Percentiles rank a stretch among this genome's conserved stretches.
These are phyloP conservation scores for Coemansia sp. DNA, from an alignment of 192 early-diverging fungal species.

Conservation along the genomic window DNA sequence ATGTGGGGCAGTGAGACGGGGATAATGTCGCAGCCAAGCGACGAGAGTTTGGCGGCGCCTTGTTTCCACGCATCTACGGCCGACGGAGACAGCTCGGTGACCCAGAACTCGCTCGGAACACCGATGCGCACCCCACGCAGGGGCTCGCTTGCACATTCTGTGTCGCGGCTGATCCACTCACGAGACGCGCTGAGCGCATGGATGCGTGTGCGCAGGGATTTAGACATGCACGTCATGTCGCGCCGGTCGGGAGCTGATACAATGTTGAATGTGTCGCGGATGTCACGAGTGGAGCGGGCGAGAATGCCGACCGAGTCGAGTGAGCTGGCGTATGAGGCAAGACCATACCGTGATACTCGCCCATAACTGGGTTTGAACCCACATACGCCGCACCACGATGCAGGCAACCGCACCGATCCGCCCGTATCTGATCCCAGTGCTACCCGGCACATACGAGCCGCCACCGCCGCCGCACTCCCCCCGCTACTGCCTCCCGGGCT, in stretches of 20 bases:
- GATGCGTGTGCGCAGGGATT: slow-evolving; percentile 38
- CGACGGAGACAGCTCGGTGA: slow-evolving; percentile 64
- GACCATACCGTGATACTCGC: slow-evolving; percentile 75
- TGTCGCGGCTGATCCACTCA: slow-evolving; percentile 4
- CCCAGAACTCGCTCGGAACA: slow-evolving; percentile 70
- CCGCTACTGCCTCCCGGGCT: slow-evolving; percentile 88
- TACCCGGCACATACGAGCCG: slow-evolving; percentile 72
- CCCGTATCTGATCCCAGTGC: slow-evolving; percentile 94
- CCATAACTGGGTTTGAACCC: slow-evolving; percentile 96
- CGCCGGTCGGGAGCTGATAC: slow-evolving; percentile 25
- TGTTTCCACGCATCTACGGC: slow-evolving; percentile 61
- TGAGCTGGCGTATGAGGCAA: slow-evolving; percentile 83
- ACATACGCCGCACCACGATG: slow-evolving; percentile 88
- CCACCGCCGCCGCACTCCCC: slow-evolving; percentile 89
- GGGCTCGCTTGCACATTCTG: slow-evolving; percentile 2
- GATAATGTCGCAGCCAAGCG: slow-evolving; percentile 66
- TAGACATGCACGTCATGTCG: slow-evolving; percentile 61
- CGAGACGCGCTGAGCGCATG: slow-evolving; percentile 8
- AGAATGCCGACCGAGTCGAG: slow-evolving; percentile 89
- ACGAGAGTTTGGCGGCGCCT: slow-evolving; percentile 58
- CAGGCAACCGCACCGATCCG: slow-evolving; percentile 90
- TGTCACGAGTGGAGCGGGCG: slow-evolving; percentile 59
- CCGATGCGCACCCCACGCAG: slow-evolving; percentile 62
- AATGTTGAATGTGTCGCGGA: slow-evolving; percentile 10
- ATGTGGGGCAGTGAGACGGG: slow-evolving; percentile 73